Evolutionary conservation across 2,329 filamentous ascomycete species (phyloP).

Genomic region (Scleromitrula shiraiana): DNA sequence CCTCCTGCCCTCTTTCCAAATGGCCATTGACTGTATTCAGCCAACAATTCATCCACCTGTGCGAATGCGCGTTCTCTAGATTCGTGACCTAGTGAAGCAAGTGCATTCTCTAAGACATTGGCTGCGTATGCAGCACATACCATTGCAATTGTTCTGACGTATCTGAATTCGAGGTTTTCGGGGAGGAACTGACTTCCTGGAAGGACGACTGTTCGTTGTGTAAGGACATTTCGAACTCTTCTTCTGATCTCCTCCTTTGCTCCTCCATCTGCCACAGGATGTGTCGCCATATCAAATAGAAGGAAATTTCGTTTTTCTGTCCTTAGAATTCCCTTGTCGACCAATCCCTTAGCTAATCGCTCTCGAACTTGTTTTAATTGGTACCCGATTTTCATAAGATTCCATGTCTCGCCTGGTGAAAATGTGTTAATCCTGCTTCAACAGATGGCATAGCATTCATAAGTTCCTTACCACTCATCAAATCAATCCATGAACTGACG

Average conservation of each 20-base stretch:
- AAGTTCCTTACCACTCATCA: conserved; percentile 74
- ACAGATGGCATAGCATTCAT: too few relatives aligned
- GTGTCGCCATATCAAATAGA: conserved; percentile 99
- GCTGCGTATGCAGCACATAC: conserved; percentile 97
- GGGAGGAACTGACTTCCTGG: conserved; percentile 82
- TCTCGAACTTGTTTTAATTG: conserved; percentile 99
- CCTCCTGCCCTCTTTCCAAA: conserved; percentile 76
- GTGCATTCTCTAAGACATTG: conserved; percentile 96
- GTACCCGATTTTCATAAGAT: conserved; percentile 99
- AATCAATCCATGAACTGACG: conserved; percentile 96
- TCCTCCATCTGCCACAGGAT: conserved; percentile 90
- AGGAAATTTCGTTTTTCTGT: conserved; percentile 99
- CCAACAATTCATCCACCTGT: conserved; percentile 90
- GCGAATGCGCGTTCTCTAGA: conserved; percentile 89
- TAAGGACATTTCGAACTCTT: conserved; percentile 86
- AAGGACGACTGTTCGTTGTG: conserved; percentile 87
- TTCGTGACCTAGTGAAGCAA: conserved; percentile 89
- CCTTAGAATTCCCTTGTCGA: conserved; percentile 96
- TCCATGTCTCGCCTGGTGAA: conserved; percentile 87
- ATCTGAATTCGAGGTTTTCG: conserved; percentile 89
- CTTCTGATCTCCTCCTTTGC: conserved; percentile 96
- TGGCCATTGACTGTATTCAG: conserved; percentile 96
- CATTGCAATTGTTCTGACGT: conserved; percentile 87
- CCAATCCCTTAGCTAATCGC: conserved; percentile 90
- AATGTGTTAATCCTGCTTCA: conserved; percentile 3